Evolutionary conservation across 2,329 filamentous ascomycete genomes (phyloP).

Genomic region (Pyricularia pennisetigena): DNA sequence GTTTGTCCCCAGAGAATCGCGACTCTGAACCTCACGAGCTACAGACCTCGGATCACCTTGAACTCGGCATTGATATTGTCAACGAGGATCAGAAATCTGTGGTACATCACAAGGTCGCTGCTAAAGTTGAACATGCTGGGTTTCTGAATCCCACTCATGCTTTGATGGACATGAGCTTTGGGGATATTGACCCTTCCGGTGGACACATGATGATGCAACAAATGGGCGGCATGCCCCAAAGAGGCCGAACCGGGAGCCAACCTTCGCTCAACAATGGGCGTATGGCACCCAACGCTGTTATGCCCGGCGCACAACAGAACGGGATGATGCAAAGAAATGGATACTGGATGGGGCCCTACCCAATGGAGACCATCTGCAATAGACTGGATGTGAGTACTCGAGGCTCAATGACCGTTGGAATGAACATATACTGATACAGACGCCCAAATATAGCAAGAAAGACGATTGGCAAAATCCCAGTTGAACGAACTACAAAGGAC

Average conservation of each 20-base stretch:
- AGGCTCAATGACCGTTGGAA: slow-evolving; percentile 12
- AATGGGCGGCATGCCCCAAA: slow-evolving; percentile 55
- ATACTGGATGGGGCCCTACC: slow-evolving; percentile 80
- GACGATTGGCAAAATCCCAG: slow-evolving; percentile 82
- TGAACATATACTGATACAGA: slow-evolving; percentile 8
- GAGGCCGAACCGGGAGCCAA: slow-evolving; percentile 60
- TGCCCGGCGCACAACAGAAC: slow-evolving; percentile 38
- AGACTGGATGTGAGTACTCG: slow-evolving; percentile 58
- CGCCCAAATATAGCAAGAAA: slow-evolving; percentile 55
- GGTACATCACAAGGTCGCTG: slow-evolving; percentile 95
- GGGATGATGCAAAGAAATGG: slow-evolving; percentile 65
- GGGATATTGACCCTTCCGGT: slow-evolving; percentile 77
- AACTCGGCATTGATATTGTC: slow-evolving; percentile 96
- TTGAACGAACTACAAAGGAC: slow-evolving; percentile 77
- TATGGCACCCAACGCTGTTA: slow-evolving; percentile 41
- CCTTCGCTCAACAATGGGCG: slow-evolving; percentile 55
- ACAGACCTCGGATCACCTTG: slow-evolving; percentile 81
- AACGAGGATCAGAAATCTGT: slow-evolving; percentile 98
- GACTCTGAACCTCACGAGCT: slow-evolving; percentile 95
- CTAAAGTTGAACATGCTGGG: slow-evolving; percentile 92
- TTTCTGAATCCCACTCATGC: slow-evolving; percentile 67
- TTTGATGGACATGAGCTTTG: slow-evolving; percentile 81
- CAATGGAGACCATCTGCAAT: slow-evolving; percentile 91
- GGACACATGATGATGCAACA: slow-evolving; percentile 59
- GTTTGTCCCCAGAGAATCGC: slow-evolving; percentile 85